Evolutionary conservation across 2,329 filamentous ascomycete genomes (phyloP), one percentile per base, ranked within the genome.

Genomic region (Capronia americana): DNA sequence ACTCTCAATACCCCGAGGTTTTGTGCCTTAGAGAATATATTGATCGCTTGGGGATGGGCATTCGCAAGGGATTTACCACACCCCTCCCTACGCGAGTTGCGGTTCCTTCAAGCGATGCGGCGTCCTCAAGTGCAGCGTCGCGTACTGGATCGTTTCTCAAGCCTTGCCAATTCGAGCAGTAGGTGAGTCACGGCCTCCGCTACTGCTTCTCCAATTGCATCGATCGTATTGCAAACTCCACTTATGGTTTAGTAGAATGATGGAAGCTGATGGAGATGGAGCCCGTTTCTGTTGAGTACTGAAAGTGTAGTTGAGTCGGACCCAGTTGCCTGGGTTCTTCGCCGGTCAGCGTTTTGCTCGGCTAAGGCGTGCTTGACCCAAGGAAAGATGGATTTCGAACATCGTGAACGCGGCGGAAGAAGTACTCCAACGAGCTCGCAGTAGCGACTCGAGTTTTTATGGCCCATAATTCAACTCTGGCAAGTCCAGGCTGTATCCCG

Each of bases 151-250:
- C 23, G 17, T 20, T 48, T 28, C 11, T 48, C 23, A 24, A 58
- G 56, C 41, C 34, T n/a, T 17, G 26, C 38, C 38, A 48, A n/a
- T 3, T 50, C 24, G 41, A 32, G 32, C n/a, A 48, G 7, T 51
- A 23, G 26, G 48, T 51, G 20, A n/a, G 20, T 51, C 26, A 59
- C 14, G 14, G 38, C 41, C n/a, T 32, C 26, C 10, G 30, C 23
- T 28, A 17, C 17, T 20, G 24, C 20, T 48, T 32, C 23, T 48
- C 41, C 57, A 50, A 48, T 44, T 17, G 46, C 26, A 28, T 23
- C 24, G 41, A 59, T 59, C 30, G 30, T 50, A 34, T 32, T 30
- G 14, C 57, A 59, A 11, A 59, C 24, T 4, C 57, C 57, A 34
- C 10, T 59, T 26, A 23, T 3, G 24, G 57, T 2, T 24, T 50